A percentile compares a stretch with the other conserved stretches of the same genome.
phyloP scores from a whole-genome alignment of 352 stramenopile species.

The Sclerospora graminicola region DNA sequence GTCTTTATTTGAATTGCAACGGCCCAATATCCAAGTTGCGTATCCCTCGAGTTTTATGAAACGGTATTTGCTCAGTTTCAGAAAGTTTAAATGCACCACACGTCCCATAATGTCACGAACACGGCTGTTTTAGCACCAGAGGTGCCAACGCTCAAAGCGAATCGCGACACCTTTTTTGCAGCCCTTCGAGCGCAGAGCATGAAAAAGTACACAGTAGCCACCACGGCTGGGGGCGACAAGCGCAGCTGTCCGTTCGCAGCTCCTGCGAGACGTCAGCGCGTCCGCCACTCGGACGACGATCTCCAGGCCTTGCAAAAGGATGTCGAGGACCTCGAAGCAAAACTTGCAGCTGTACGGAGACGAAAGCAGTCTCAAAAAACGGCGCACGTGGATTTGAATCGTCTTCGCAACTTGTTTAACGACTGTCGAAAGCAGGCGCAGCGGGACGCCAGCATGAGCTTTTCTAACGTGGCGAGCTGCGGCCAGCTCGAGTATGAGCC shows the following conservation, averaged over 20 bases:
- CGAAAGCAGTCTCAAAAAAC: neutral
- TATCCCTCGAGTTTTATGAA: no score
- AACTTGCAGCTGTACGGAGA: constrained; percentile 7
- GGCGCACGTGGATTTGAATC: constrained; percentile 1
- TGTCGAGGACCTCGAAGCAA: constrained; percentile 17
- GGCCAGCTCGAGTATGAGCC: constrained; percentile 19
- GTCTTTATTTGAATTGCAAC: neutral
- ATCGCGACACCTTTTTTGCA: no score
- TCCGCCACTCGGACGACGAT: constrained; percentile 6
- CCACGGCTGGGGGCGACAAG: constrained; percentile 2
- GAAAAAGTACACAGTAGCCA: constrained; percentile 5
- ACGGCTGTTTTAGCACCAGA: no score
- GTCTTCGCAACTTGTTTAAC: constrained; percentile 11
- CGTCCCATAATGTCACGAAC: no score
- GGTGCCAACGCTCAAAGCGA: no score
- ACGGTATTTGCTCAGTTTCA: no score
- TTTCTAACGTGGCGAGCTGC: neutral
- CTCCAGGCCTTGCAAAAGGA: constrained; percentile 14
- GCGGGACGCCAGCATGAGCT: neutral
- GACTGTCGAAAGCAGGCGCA: constrained; percentile 7
- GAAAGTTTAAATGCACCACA: no score
- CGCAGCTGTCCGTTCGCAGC: constrained; percentile 13
- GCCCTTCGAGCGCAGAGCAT: constrained; percentile 10
- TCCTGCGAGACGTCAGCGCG: constrained; percentile 1
- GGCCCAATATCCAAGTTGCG: no score